Conservation (phyloP, 2,329 filamentous ascomycete genomes). For the Knufia petricola region DNA sequence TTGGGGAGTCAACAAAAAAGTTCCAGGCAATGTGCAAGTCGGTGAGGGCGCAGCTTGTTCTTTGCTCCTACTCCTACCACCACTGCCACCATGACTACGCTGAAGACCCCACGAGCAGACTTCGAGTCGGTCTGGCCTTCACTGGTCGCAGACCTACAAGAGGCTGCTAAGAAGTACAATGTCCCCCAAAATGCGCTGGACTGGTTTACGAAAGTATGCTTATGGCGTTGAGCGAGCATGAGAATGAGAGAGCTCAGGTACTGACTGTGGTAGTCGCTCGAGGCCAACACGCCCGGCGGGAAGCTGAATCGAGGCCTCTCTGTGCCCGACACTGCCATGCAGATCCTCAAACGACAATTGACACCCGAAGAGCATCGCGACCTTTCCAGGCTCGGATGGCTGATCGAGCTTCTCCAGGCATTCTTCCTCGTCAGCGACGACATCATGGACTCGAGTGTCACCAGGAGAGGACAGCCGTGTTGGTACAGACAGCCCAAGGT, state of each 20-base stretch:
- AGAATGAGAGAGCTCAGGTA: neutral
- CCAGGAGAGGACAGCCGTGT: slow-evolving; percentile 85
- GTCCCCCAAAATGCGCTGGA: slow-evolving; percentile 69
- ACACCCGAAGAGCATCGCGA: slow-evolving; percentile 78
- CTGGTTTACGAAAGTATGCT: slow-evolving; percentile 83
- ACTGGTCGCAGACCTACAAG: slow-evolving; percentile 71
- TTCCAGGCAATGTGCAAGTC: neutral
- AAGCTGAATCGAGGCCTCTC: slow-evolving; percentile 99
- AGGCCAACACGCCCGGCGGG: slow-evolving; percentile 80
- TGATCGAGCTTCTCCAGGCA: slow-evolving; percentile 95
- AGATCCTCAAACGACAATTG: slow-evolving; percentile 65
- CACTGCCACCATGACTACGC: slow-evolving; percentile 48
- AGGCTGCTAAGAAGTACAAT: slow-evolving; percentile 70
- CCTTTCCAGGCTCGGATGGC: slow-evolving; percentile 82
- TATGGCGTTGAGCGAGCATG: no score
- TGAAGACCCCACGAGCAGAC: slow-evolving; percentile 59
- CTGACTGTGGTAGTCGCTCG: slow-evolving; percentile 53
- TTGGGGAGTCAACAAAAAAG: slow-evolving; percentile 8
- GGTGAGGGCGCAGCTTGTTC: slow-evolving; percentile 4
- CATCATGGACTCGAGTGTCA: slow-evolving; percentile 96
- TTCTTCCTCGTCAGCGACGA: slow-evolving; percentile 99
- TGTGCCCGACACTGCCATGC: slow-evolving; percentile 78
- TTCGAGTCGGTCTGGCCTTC: slow-evolving; percentile 87
- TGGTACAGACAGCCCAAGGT: slow-evolving; percentile 90
- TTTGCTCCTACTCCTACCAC: neutral